Conservation (phyloP, 768 basidiomycete genomes). For the Leccinellum luteum region DNA sequence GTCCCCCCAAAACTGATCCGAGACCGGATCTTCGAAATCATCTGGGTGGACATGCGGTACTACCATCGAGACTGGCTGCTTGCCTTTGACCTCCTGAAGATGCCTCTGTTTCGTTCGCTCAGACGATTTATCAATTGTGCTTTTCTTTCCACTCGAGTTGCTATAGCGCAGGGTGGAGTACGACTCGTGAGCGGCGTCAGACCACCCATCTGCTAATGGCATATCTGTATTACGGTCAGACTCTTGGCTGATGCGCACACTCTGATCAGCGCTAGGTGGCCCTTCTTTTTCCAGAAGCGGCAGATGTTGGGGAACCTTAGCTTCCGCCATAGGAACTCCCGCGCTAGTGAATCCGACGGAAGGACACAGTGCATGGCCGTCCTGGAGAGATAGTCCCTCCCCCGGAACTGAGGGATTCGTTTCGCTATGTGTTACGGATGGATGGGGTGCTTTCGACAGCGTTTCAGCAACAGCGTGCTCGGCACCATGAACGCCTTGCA, state of each 20-base stretch:
- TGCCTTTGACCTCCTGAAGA: slow-evolving; percentile 49
- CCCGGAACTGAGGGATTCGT: neutral
- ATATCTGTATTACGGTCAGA: neutral
- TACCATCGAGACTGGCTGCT: slow-evolving; percentile 59
- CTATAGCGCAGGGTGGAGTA: slow-evolving; percentile 43
- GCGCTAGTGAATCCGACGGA: slow-evolving; percentile 60
- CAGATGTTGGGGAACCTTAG: slow-evolving; percentile 53
- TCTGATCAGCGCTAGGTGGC: slow-evolving; percentile 29
- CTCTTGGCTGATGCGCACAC: slow-evolving; percentile 14
- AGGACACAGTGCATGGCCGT: slow-evolving; percentile 52
- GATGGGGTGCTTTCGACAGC: slow-evolving; percentile 37
- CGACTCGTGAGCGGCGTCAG: slow-evolving; percentile 47
- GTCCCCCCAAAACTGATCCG: slow-evolving; percentile 84
- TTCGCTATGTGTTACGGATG: slow-evolving; percentile 15
- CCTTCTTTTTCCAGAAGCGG: slow-evolving; percentile 35
- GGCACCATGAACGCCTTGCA: slow-evolving; percentile 40
- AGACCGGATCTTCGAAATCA: slow-evolving; percentile 86
- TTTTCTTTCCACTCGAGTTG: slow-evolving; percentile 47
- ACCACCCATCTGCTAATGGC: slow-evolving; percentile 37
- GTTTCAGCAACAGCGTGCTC: slow-evolving; percentile 38
- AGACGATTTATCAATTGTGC: slow-evolving; percentile 48
- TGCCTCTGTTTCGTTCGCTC: slow-evolving; percentile 58
- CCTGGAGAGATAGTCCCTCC: slow-evolving; percentile 39
- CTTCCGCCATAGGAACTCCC: slow-evolving; percentile 68
- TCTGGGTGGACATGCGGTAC: slow-evolving; percentile 73